phyloP scores from a whole-genome alignment of 78 protist genomes.

The Protostelium mycophagum region DNA sequence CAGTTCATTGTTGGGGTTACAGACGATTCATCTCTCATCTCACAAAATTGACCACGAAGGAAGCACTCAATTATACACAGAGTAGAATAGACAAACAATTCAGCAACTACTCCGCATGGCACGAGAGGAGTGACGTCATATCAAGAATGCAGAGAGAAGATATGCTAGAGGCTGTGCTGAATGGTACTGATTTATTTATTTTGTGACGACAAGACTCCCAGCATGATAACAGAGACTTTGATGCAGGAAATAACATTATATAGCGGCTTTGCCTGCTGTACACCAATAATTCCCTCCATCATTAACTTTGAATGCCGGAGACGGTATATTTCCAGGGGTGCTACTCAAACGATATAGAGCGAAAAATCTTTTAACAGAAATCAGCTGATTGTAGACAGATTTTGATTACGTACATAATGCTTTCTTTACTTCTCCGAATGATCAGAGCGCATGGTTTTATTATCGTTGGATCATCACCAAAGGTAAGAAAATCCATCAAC shows the following conservation, averaged over 20 bases:
- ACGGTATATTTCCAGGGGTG: no score
- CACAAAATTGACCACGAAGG: not conserved
- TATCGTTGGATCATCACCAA: slow-evolving; percentile 72
- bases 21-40: slow-evolving; percentile 50
- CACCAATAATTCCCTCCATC: no score
- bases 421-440: slow-evolving; percentile 86
- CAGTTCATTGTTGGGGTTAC: slow-evolving; percentile 86
- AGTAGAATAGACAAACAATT: slow-evolving; percentile 72
- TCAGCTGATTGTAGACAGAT: slow-evolving; percentile 22
- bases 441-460: slow-evolving; percentile 90
- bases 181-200: no score
- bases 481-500: no score
- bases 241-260: no score
- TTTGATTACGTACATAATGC: slow-evolving; percentile 78
- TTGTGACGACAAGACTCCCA: no score
- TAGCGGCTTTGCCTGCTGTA: no score
- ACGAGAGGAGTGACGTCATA: slow-evolving; percentile 63
- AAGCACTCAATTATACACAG: slow-evolving; percentile 67
- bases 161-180: no score
- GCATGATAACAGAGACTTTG: no score
- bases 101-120: slow-evolving; percentile 95
- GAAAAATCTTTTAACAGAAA: not conserved
- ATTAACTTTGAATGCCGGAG: no score
- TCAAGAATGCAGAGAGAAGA: no score
- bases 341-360: no score